phyloP scores from a whole-genome alignment of 306 rosid species.

The Leucaena leucocephala region DNA sequence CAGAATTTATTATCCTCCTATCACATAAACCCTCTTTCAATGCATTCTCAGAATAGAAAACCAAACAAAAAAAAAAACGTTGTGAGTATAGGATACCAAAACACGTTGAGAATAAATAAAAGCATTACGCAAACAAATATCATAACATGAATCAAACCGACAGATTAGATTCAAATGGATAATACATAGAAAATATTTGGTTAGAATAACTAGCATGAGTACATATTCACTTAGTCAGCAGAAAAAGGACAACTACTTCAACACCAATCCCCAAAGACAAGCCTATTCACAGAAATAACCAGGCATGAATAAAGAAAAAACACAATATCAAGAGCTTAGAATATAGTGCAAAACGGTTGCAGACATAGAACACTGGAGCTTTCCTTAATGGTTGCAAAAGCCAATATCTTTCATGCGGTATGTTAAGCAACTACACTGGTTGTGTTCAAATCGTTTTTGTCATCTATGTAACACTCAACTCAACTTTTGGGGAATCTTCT shows the following conservation, averaged over 20 bases:
- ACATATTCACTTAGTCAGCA: neutral
- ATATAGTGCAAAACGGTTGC: neutral
- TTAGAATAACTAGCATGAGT: neutral
- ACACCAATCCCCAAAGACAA: neutral
- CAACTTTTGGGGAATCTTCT: neutral
- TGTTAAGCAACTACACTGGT: neutral
- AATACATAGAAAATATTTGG: neutral
- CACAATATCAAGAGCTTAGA: neutral
- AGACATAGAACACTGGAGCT: neutral
- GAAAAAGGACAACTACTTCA: neutral
- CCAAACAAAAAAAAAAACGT: neutral
- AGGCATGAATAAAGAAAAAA: neutral
- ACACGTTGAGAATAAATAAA: neutral
- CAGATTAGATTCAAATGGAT: no score
- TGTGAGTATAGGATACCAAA: neutral
- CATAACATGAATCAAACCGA: neutral
- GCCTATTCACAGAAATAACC: neutral
- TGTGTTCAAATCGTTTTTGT: neutral
- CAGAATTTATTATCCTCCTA: neutral
- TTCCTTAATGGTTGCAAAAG: neutral
- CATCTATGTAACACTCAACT: neutral
- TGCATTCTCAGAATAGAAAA: neutral
- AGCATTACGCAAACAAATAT: no score
- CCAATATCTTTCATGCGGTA: neutral
- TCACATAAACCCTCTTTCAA: neutral